phyloP scores from a whole-genome alignment of 257 asterid genomes.

The Mentha longifolia region DNA sequence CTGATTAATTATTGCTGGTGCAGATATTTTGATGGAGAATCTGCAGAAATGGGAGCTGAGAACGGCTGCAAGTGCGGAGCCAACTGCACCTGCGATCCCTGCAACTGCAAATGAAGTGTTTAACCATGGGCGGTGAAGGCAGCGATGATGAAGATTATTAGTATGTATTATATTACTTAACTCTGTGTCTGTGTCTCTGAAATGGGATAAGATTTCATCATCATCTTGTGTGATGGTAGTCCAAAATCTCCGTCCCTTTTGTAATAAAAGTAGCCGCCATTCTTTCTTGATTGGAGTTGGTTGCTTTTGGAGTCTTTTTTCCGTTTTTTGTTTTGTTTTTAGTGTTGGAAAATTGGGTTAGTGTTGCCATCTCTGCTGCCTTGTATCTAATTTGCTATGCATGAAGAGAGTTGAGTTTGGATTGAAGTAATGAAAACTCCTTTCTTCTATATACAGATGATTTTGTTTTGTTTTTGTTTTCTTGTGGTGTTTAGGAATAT shows the following conservation, averaged over 20 bases:
- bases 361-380: constrained; percentile 33
- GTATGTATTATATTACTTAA: not conserved
- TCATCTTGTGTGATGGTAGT: constrained; percentile 27
- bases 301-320: constrained; percentile 21
- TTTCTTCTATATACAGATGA: constrained; percentile 12
- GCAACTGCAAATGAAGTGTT: constrained; percentile 72
- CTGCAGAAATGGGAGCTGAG: constrained; percentile 50
- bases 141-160: not conserved
- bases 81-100: constrained; percentile 87
- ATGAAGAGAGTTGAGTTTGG: constrained; percentile 23
- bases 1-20: not conserved
- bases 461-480: not conserved
- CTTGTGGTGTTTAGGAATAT: not conserved
- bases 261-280: constrained; percentile 31
- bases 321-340: not conserved
- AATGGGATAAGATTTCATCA: constrained; percentile 21
- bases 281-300: not conserved
- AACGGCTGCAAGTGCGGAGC: constrained; percentile 85
- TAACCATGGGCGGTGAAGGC: constrained; percentile 31
- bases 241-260: constrained; percentile 9
- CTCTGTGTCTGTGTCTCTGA: constrained; percentile 20
- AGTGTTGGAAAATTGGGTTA: not conserved
- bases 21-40: constrained; percentile 48
- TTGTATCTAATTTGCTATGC: constrained; percentile 6
- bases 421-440: constrained; percentile 29